These are phyloP conservation scores for Trichoderma harzianum DNA, from an alignment of 2,329 filamentous ascomycete species.

Conservation along the genomic window DNA sequence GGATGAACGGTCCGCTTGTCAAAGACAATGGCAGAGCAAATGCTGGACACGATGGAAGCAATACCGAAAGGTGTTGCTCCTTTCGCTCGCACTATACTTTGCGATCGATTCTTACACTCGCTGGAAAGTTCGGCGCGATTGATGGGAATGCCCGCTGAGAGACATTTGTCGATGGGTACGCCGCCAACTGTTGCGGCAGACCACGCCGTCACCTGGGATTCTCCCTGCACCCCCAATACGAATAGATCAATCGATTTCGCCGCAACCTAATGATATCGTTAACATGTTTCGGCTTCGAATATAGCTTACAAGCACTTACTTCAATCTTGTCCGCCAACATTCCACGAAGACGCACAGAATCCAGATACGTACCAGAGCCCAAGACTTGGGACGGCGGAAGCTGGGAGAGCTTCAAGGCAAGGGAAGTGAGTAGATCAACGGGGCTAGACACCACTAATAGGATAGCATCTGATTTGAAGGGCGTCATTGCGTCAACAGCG, in stretches of 20 bases:
- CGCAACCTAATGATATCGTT: neutral
- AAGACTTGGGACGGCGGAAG: slow-evolving; percentile 48
- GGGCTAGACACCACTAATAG: slow-evolving; percentile 23
- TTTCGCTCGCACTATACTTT: slow-evolving; percentile 47
- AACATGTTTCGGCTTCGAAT: neutral
- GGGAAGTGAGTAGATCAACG: slow-evolving; percentile 51
- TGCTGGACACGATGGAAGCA: slow-evolving; percentile 43
- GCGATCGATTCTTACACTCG: slow-evolving; percentile 37
- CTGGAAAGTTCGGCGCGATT: slow-evolving; percentile 36
- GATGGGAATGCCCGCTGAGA: slow-evolving; percentile 9
- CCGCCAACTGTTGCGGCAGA: slow-evolving; percentile 24
- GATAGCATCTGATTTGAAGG: slow-evolving; percentile 45
- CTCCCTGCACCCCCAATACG: slow-evolving; percentile 26
- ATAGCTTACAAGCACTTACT: neutral
- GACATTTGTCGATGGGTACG: slow-evolving; percentile 19
- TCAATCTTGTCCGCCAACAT: slow-evolving; percentile 34
- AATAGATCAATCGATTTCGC: slow-evolving; percentile 20
- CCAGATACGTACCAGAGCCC: slow-evolving; percentile 52
- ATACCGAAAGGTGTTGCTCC: slow-evolving; percentile 50
- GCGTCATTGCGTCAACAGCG: slow-evolving; percentile 47
- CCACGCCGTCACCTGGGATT: slow-evolving; percentile 26
- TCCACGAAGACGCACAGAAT: slow-evolving; percentile 47
- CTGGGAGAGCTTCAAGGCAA: slow-evolving; percentile 45
- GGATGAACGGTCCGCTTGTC: slow-evolving; percentile 46
- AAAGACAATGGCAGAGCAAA: slow-evolving; percentile 49